phyloP scores from a whole-genome alignment of 179 eudicot genomes.

The Monotropa hypopitys region DNA sequence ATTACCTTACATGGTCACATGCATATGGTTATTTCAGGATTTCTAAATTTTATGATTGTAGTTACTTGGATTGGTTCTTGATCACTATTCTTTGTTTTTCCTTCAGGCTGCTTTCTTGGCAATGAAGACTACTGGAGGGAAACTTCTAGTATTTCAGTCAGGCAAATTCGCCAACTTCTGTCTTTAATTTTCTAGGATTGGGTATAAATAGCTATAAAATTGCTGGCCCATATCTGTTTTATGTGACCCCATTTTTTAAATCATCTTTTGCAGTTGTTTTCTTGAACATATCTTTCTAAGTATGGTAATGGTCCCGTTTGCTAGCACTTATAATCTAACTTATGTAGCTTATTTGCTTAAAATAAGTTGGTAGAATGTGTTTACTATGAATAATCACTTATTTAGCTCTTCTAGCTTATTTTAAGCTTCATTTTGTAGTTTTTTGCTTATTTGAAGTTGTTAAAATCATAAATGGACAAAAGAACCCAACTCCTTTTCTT shows the following conservation, averaged over 20 bases:
- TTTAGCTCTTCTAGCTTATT: no score
- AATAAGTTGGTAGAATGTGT: no score
- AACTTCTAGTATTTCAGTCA: slow-evolving; percentile 83
- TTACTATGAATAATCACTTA: no score
- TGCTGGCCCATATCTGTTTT: background rate
- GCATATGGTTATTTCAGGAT: background rate
- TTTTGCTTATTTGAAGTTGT: no score
- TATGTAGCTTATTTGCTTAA: no score
- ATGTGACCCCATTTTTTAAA: no score
- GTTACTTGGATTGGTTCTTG: background rate
- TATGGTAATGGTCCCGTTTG: no score
- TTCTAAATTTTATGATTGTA: background rate
- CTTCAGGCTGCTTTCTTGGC: slow-evolving; percentile 85
- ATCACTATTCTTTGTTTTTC: background rate
- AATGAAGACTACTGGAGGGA: slow-evolving; percentile 86
- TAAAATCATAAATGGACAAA: no score
- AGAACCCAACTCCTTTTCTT: no score
- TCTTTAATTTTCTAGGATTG: background rate
- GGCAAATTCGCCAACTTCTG: slow-evolving; percentile 30
- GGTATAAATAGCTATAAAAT: background rate
- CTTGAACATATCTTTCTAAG: background rate
- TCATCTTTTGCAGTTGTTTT: background rate
- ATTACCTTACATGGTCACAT: background rate
- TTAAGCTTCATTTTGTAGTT: no score
- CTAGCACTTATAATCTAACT: no score